Evolutionary conservation across 148 eudicot genomes (phyloP).

Genomic region (Rhododendron kiyosumense): DNA sequence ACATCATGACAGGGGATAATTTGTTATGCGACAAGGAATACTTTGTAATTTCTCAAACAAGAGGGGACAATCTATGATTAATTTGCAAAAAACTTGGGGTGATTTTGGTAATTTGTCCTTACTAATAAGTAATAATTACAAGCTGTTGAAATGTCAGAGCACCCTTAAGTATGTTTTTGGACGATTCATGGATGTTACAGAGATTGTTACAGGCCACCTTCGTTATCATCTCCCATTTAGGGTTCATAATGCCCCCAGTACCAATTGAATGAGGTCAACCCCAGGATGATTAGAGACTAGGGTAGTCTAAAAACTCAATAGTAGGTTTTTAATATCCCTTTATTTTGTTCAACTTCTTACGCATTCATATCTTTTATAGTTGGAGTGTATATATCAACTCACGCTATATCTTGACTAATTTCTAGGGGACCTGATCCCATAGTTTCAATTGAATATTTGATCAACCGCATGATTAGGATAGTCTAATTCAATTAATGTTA

Average conservation of each 20-base stretch:
- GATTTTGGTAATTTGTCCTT: background rate
- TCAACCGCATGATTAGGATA: background rate
- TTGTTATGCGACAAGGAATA: too few species aligned
- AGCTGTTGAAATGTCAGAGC: background rate
- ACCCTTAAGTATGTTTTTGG: background rate
- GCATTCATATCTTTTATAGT: background rate
- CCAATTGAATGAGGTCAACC: background rate
- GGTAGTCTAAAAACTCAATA: background rate
- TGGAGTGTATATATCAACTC: background rate
- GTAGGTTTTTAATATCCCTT: background rate
- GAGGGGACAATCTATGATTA: too few species aligned
- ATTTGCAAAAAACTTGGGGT: background rate
- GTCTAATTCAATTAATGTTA: too few species aligned
- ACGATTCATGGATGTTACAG: background rate
- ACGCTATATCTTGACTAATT: background rate
- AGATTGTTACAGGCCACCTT: background rate
- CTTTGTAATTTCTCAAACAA: too few species aligned
- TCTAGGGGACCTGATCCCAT: background rate
- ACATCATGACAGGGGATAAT: too few species aligned
- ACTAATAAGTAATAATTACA: too few species aligned
- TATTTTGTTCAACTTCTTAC: too few species aligned
- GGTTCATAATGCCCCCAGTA: background rate
- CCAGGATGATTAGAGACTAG: background rate
- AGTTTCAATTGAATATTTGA: background rate
- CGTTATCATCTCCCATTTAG: background rate